phyloP scores from a whole-genome alignment of 2,329 filamentous ascomycete species.

The Ceratocystis cubensis region DNA sequence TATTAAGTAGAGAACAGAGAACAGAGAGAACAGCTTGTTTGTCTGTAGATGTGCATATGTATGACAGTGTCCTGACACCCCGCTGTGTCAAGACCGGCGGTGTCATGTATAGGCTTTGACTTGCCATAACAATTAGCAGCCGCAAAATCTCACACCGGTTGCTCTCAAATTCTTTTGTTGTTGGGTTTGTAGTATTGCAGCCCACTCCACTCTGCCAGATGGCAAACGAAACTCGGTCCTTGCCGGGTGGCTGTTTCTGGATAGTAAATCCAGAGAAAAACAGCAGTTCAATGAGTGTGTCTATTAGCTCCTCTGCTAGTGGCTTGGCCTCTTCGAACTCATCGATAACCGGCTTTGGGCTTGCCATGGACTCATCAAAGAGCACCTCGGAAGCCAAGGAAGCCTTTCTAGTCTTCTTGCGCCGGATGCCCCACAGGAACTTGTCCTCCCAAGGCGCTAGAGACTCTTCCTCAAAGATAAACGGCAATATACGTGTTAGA shows the following conservation, averaged over 20 bases:
- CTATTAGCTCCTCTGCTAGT: constrained; percentile 81
- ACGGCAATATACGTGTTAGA: constrained; percentile 78
- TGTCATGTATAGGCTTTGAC: constrained; percentile 88
- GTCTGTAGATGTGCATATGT: constrained; percentile 75
- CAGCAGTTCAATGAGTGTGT: constrained; percentile 74
- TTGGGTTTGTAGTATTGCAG: constrained; percentile 77
- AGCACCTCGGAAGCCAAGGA: constrained; percentile 61
- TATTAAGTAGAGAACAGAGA: constrained; percentile 87
- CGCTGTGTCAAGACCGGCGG: constrained; percentile 66
- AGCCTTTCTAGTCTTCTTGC: constrained; percentile 56
- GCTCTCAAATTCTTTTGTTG: constrained; percentile 83
- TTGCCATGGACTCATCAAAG: constrained; percentile 60
- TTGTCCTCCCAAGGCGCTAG: constrained; percentile 75
- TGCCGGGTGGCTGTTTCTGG: constrained; percentile 55
- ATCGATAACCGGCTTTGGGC: constrained; percentile 34
- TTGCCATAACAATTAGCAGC: constrained; percentile 70
- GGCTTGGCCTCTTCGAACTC: constrained; percentile 76
- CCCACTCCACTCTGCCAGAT: constrained; percentile 98
- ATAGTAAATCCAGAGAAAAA: constrained; percentile 89
- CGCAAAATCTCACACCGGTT: constrained; percentile 85
- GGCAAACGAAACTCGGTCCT: constrained; percentile 73
- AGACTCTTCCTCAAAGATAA: constrained; percentile 78
- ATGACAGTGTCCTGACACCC: constrained; percentile 74
- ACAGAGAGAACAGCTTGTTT: constrained; percentile 85
- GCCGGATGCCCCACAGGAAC: constrained; percentile 78